Evolutionary conservation across 192 early-diverging fungal genomes (phyloP), one percentile per base, ranked within the genome.

Genomic region (Backusella luteola): DNA sequence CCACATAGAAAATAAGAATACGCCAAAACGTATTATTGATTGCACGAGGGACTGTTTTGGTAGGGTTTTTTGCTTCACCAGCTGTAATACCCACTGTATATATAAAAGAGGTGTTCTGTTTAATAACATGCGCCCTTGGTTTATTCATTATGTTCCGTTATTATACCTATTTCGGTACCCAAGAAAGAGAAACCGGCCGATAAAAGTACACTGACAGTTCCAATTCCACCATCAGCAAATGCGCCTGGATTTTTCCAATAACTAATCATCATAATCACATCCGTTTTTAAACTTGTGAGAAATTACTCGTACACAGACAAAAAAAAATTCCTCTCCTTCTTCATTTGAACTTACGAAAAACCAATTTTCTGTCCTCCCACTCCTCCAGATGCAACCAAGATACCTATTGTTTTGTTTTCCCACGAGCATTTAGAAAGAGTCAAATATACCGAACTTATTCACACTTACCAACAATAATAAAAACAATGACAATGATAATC

Each of bases 51-150:
- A 94, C 89, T 84, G 67, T 90, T 71, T 92, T 91, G n/a, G 84
- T 83, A 26, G 96, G 96, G 83, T 97, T 97, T 29, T 89, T 87
- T 38, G 92, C 90, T 84, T 97, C 96, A 80, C 94, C 96, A 34
- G 94, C 94, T 14, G 96, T 94, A 73, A 97, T 89, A 66, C 95
- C 96, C 44, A 97, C 89, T 78, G 36, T 35, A 41, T 26, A 38
- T 32, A 32, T 32, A 32, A 32, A 23, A 8, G 21, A 52, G 19
- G 32, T 32, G 32, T 32, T 1, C 2, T n/a, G 46, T 14, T 56
- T 63, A 63, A 63, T 29, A 63, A 3, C 3, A 4, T 29, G 1
- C 2, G 9, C 4, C 4, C 11, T 63, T 56, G 8, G 4, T 2
- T 23, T 12, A 3, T 63, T 9, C 12, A 63, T 4, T 9, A 26